Conservation (phyloP, 176 grass and related monocot species). For the Calamus simplicifolius region DNA sequence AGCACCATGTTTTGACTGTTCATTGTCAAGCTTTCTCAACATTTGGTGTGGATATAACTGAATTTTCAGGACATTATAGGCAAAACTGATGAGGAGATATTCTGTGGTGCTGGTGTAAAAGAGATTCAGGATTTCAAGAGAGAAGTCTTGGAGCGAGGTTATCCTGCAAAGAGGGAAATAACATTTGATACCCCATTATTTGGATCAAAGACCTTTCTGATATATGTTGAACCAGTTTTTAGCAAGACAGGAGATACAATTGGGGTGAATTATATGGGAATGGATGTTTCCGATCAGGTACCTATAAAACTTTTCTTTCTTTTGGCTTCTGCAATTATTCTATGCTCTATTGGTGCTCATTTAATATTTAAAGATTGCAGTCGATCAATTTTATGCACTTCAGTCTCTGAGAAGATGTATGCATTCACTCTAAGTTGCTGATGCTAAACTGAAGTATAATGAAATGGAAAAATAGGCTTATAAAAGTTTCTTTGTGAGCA, state of each 20-base stretch:
- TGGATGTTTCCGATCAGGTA: slow-evolving; percentile 93
- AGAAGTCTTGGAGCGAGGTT: slow-evolving; percentile 56
- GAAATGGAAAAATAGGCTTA: no score
- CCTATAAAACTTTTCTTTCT: slow-evolving; percentile 11
- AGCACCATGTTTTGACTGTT: neutral
- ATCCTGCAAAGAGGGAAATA: slow-evolving; percentile 77
- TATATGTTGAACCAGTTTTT: slow-evolving; percentile 87
- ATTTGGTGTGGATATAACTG: slow-evolving; percentile 13
- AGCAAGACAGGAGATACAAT: slow-evolving; percentile 61
- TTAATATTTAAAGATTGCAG: no score
- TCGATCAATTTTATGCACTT: no score
- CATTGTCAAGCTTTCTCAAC: neutral
- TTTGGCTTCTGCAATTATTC: slow-evolving; percentile 6
- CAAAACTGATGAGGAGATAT: slow-evolving; percentile 89
- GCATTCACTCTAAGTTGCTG: no score
- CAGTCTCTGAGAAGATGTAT: no score
- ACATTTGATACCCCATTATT: slow-evolving; percentile 70
- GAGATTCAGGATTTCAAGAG: slow-evolving; percentile 79
- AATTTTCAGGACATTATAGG: slow-evolving; percentile 84
- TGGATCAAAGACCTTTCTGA: slow-evolving; percentile 86
- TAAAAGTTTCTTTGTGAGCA: no score
- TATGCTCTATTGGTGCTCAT: no score
- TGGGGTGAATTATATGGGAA: slow-evolving; percentile 88
- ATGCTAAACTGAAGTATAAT: no score
- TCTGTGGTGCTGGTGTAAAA: slow-evolving; percentile 62